Percentiles rank a stretch among this genome's conserved stretches.
Evolutionary conservation across 805 yeast species (phyloP).

Genomic region (Myxozyma udenii): DNA sequence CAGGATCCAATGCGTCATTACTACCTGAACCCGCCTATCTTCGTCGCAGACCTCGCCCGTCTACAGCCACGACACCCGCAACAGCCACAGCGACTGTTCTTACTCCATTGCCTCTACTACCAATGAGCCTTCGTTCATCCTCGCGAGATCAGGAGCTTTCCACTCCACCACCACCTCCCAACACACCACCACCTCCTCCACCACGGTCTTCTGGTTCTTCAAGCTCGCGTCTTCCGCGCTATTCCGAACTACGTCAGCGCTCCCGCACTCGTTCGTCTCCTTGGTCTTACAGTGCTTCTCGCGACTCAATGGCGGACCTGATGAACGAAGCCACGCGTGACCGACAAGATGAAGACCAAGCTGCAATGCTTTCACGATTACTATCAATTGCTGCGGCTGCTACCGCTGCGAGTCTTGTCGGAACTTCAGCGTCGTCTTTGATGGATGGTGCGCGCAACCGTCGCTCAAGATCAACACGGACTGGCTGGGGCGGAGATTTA

Average conservation of each 20-base stretch:
- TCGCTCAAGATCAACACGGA: background rate
- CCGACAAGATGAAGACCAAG: constrained; percentile 38
- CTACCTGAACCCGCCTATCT: constrained; percentile 26
- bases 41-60: constrained; percentile 25
- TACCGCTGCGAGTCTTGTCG: constrained; percentile 44
- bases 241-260: background rate
- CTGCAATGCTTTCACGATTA: constrained; percentile 45
- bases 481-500: background rate
- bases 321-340: background rate
- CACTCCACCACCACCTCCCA: constrained; percentile 3
- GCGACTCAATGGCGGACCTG: background rate
- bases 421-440: constrained; percentile 30
- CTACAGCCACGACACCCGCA: constrained; percentile 13
- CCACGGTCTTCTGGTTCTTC: constrained; percentile 3
- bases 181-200: constrained; percentile 3
- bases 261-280: constrained; percentile 2
- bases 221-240: constrained; percentile 1
- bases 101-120: constrained; percentile 5
- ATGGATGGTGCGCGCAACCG: constrained; percentile 15
- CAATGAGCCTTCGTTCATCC: background rate
- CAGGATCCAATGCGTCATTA: constrained; percentile 1
- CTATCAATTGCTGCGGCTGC: constrained; percentile 48
- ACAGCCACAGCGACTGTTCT: constrained; percentile 9
- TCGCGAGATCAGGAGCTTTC: background rate
- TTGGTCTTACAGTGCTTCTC: constrained; percentile 2